These are phyloP conservation scores for Boehmeria nivea DNA, from an alignment of 306 rosid genomes.

Conservation along the genomic window DNA sequence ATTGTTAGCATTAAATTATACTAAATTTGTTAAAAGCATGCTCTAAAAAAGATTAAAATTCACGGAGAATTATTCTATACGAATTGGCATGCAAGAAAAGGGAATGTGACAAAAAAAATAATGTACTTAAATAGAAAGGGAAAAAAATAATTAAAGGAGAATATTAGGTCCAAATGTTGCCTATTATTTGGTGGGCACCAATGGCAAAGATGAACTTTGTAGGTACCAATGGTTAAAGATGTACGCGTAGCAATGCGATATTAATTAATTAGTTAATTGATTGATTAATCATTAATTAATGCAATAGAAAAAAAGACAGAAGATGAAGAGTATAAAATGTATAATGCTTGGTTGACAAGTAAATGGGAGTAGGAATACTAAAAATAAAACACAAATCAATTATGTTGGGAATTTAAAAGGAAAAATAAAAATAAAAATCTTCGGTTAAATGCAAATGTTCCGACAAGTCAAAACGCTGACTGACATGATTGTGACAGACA, in stretches of 20 bases:
- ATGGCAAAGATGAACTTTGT: neutral
- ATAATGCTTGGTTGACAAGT: slow-evolving; percentile 8
- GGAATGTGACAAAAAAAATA: too few relatives aligned
- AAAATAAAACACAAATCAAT: too few relatives aligned
- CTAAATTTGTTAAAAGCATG: neutral
- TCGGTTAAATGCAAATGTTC: too few relatives aligned
- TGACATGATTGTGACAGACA: too few relatives aligned
- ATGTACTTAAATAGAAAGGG: neutral
- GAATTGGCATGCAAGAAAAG: slow-evolving; percentile 11
- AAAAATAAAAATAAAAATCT: too few relatives aligned
- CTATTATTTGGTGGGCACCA: neutral
- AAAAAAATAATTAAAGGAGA: neutral
- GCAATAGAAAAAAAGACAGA: neutral
- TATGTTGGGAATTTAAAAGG: neutral
- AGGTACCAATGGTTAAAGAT: neutral
- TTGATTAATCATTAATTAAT: neutral
- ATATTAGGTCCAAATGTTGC: slow-evolving; percentile 4
- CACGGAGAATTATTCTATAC: neutral
- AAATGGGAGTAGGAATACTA: neutral
- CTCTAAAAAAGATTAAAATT: neutral
- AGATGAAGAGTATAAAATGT: neutral
- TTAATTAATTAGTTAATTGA: too few relatives aligned
- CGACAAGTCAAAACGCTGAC: too few relatives aligned
- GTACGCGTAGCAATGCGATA: neutral
- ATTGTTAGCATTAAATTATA: neutral